phyloP scores from a whole-genome alignment of 192 early-diverging fungal genomes.

The Coemansia sp. region DNA sequence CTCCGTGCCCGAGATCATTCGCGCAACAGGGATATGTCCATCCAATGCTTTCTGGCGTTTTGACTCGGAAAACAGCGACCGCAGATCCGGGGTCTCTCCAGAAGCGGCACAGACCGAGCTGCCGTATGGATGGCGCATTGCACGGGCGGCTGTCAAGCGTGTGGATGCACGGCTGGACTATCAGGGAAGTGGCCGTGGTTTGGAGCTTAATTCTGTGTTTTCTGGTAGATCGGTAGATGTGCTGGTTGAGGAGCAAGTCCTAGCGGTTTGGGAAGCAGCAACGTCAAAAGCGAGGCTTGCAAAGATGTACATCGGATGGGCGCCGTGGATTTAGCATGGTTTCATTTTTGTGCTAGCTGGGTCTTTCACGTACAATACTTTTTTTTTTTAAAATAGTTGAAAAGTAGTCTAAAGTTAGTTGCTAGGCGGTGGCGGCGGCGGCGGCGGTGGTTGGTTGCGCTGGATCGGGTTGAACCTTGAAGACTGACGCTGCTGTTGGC shows the following conservation, averaged over 20 bases:
- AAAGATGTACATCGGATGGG: slow-evolving; percentile 47
- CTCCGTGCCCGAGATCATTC: slow-evolving; percentile 16
- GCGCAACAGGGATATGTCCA: slow-evolving; percentile 31
- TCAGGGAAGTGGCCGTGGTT: not conserved
- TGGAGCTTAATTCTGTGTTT: not conserved
- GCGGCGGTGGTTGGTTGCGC: slow-evolving; percentile 20
- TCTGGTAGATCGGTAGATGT: not conserved
- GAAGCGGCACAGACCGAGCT: slow-evolving; percentile 17
- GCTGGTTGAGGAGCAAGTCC: slow-evolving; percentile 19
- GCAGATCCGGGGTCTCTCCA: not conserved
- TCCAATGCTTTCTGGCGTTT: slow-evolving; percentile 30
- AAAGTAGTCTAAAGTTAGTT: not conserved
- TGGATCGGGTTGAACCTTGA: slow-evolving; percentile 49
- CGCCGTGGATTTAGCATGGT: slow-evolving; percentile 30
- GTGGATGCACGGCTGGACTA: slow-evolving; percentile 36
- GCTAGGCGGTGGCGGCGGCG: not conserved
- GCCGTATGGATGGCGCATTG: slow-evolving; percentile 40
- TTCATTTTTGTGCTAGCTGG: not conserved
- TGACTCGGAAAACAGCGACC: not conserved
- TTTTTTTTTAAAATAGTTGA: no score
- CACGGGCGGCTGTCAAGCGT: slow-evolving; percentile 27
- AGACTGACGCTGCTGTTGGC: slow-evolving; percentile 11
- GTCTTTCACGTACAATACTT: not conserved
- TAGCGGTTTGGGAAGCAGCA: slow-evolving; percentile 28
- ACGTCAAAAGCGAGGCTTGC: slow-evolving; percentile 19